Evolutionary conservation across 352 stramenopile species (phyloP).

Genomic region (Pythium aristosporum): DNA sequence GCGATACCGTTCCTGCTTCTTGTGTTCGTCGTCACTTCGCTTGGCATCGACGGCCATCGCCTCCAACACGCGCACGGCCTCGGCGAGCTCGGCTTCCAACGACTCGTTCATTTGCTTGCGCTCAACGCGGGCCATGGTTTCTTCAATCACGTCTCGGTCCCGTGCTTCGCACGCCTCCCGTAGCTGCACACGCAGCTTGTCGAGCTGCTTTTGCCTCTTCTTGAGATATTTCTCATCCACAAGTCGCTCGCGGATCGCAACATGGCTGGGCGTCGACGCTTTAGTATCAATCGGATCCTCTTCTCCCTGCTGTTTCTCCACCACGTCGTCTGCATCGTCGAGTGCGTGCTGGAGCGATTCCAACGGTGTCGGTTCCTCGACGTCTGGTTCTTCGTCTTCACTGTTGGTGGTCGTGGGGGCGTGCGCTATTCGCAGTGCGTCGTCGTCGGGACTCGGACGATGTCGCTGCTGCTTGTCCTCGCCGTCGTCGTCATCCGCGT

Average conservation of each 20-base stretch:
- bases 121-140: constrained; percentile 63
- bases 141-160: constrained; percentile 50
- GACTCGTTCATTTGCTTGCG: constrained; percentile 79
- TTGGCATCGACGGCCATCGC: constrained; percentile 31
- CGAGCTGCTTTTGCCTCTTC: constrained; percentile 73
- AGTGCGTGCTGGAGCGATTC: background rate
- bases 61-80: constrained; percentile 43
- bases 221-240: constrained; percentile 77
- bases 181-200: constrained; percentile 59
- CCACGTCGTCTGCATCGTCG: background rate
- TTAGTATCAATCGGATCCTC: background rate
- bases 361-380: constrained; percentile 25
- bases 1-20: constrained; percentile 30
- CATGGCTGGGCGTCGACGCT: constrained; percentile 23
- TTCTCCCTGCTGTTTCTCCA: background rate
- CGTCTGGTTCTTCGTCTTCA: constrained; percentile 22
- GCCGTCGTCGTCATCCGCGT: constrained; percentile 33
- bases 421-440: constrained; percentile 16
- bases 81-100: constrained; percentile 51
- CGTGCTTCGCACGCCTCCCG: constrained; percentile 36
- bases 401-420: constrained; percentile 5
- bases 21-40: constrained; percentile 15
- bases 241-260: constrained; percentile 43
- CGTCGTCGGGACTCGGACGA: constrained; percentile 12
- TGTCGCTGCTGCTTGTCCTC: constrained; percentile 33